Evolutionary conservation across 2,329 filamentous ascomycete species (phyloP).

Genomic region (Trichoderma simmonsii): DNA sequence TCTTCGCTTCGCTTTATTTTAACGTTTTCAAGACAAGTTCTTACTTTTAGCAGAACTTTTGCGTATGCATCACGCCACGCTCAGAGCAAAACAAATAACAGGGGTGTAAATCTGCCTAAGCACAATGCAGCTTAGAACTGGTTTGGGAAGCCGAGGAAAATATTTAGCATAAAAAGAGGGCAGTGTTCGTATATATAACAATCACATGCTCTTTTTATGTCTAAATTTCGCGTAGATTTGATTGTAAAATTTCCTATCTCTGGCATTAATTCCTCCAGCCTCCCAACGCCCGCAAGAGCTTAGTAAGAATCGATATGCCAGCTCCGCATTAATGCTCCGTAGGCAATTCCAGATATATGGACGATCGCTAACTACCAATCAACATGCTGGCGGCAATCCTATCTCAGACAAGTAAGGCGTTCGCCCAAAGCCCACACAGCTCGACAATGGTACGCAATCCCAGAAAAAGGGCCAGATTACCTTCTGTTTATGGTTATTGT

Average conservation of each 20-base stretch:
- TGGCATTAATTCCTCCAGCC: not conserved
- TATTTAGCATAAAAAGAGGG: not conserved
- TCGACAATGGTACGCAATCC: conserved; percentile 2
- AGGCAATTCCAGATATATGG: not conserved
- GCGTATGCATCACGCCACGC: not conserved
- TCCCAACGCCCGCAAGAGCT: not conserved
- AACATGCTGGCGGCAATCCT: not conserved
- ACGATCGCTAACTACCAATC: not conserved
- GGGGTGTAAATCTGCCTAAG: not conserved
- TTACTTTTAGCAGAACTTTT: not conserved
- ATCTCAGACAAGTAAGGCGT: not conserved
- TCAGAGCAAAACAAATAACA: not conserved
- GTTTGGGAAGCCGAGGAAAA: not conserved
- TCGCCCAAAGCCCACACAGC: not conserved
- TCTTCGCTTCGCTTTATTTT: not conserved
- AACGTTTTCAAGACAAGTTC: not conserved
- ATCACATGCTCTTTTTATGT: not conserved
- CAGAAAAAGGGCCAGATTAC: conserved; percentile 1
- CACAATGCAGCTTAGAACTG: not conserved
- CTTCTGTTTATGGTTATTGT: conserved; percentile 16
- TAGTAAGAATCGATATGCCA: not conserved
- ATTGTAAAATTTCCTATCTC: not conserved
- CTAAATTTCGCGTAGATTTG: not conserved
- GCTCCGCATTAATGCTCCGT: not conserved
- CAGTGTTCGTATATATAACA: not conserved